Conservation (phyloP, 306 rosid species). For the Vigna angularis region DNA sequence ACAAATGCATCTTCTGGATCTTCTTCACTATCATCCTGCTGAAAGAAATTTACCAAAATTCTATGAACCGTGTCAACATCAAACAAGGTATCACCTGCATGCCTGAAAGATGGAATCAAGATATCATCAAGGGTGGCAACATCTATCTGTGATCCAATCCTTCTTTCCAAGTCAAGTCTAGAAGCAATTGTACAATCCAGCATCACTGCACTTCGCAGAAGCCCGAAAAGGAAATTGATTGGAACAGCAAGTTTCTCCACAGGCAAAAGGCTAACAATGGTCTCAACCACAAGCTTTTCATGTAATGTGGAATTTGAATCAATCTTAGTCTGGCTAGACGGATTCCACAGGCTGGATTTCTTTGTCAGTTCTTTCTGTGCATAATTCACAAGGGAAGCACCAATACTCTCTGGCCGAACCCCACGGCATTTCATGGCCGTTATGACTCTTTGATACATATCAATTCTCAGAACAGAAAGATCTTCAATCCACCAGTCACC, state of each 20-base stretch:
- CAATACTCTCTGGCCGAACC: constrained; percentile 94
- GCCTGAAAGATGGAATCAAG: constrained; percentile 89
- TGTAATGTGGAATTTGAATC: constrained; percentile 75
- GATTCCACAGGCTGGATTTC: constrained; percentile 84
- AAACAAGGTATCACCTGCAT: constrained; percentile 88
- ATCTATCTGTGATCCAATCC: constrained; percentile 95
- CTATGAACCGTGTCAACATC: constrained; percentile 99
- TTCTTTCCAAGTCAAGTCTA: constrained; percentile 90
- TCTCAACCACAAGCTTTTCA: constrained; percentile 84
- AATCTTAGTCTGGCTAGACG: constrained; percentile 72
- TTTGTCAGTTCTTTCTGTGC: constrained; percentile 91
- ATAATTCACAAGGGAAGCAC: constrained; percentile 82
- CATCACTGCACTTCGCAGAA: constrained; percentile 87
- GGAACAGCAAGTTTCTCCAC: constrained; percentile 89
- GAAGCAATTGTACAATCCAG: constrained; percentile 80
- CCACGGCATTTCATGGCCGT: constrained; percentile 97
- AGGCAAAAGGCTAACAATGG: constrained; percentile 88
- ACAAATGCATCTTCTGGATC: constrained; percentile 84
- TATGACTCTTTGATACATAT: constrained; percentile 85
- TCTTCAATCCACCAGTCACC: constrained; percentile 99
- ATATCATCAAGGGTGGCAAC: constrained; percentile 93
- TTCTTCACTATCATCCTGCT: constrained; percentile 97
- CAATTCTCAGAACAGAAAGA: constrained; percentile 84
- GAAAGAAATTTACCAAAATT: constrained; percentile 84
- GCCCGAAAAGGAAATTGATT: constrained; percentile 88